Conservation (phyloP, 2,329 filamentous ascomycete genomes). For the Colletotrichum spinosum region DNA sequence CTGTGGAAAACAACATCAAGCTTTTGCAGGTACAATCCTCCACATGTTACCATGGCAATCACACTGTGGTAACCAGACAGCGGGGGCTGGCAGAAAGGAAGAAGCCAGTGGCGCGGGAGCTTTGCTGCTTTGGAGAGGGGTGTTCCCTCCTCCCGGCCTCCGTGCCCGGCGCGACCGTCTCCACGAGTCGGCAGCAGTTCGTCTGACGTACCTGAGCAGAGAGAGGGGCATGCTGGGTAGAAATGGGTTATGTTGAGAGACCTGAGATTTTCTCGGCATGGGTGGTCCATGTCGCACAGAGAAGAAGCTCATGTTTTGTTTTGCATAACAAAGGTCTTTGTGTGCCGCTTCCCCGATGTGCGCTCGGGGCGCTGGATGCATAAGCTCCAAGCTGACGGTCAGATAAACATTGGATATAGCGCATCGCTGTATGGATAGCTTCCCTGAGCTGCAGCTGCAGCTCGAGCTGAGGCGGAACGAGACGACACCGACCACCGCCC, state of each 20-base stretch:
- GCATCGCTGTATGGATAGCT: neutral
- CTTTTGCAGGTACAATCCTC: slow-evolving; percentile 1
- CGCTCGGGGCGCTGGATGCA: slow-evolving; percentile 25
- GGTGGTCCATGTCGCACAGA: slow-evolving; percentile 32
- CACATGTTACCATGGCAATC: slow-evolving; percentile 35
- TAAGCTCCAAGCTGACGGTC: slow-evolving; percentile 30
- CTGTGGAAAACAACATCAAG: slow-evolving; percentile 1
- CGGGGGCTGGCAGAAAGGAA: slow-evolving; percentile 21
- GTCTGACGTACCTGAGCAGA: slow-evolving; percentile 14
- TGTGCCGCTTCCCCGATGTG: slow-evolving; percentile 28
- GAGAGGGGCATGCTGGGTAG: neutral
- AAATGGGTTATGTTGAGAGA: neutral
- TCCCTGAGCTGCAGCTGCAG: slow-evolving; percentile 5
- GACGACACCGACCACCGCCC: neutral
- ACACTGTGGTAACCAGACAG: slow-evolving; percentile 5
- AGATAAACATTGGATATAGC: slow-evolving; percentile 31
- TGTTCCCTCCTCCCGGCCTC: slow-evolving; percentile 30
- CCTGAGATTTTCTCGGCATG: slow-evolving; percentile 3
- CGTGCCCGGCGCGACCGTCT: slow-evolving; percentile 15
- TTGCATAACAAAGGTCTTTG: slow-evolving; percentile 29
- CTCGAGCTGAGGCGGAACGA: slow-evolving; percentile 1
- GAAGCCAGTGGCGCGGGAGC: slow-evolving; percentile 9
- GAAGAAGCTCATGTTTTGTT: slow-evolving; percentile 1
- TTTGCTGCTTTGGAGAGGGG: slow-evolving; percentile 20
- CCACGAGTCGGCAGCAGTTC: slow-evolving; percentile 17